These are phyloP conservation scores for Xanthoconium purpureum DNA, from an alignment of 768 basidiomycete species.

Conservation along the genomic window DNA sequence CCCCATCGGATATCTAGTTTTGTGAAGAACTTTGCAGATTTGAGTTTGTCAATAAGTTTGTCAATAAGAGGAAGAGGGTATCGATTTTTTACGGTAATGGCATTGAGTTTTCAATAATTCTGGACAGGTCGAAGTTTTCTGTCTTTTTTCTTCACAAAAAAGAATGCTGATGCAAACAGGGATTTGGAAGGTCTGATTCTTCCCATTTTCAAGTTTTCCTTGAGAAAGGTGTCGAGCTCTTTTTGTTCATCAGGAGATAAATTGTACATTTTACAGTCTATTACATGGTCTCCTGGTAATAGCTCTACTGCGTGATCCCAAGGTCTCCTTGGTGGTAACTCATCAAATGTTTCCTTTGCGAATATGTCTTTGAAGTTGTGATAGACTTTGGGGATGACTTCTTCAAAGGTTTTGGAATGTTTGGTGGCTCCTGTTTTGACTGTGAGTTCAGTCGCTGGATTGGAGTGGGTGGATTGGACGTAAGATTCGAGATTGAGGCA, in stretches of 20 bases:
- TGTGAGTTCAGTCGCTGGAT: no score
- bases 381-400: not conserved
- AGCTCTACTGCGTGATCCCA: not conserved
- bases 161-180: not conserved
- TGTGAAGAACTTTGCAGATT: no score
- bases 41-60: no score
- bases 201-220: not conserved
- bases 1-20: no score
- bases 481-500: no score
- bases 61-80: no score
- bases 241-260: not conserved
- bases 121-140: not conserved
- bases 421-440: no score
- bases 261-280: not conserved
- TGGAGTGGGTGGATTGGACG: no score
- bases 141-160: not conserved
- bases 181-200: not conserved
- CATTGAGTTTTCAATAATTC: no score
- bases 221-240: not conserved
- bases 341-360: not conserved
- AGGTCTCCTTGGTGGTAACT: not conserved
- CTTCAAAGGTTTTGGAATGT: not conserved
- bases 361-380: not conserved
- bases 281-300: no score
- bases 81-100: no score